Percentiles rank a stretch among this genome's conserved stretches.
Conservation (phyloP, 2,329 filamentous ascomycete species). For the Pseudogymnoascus sp. region DNA sequence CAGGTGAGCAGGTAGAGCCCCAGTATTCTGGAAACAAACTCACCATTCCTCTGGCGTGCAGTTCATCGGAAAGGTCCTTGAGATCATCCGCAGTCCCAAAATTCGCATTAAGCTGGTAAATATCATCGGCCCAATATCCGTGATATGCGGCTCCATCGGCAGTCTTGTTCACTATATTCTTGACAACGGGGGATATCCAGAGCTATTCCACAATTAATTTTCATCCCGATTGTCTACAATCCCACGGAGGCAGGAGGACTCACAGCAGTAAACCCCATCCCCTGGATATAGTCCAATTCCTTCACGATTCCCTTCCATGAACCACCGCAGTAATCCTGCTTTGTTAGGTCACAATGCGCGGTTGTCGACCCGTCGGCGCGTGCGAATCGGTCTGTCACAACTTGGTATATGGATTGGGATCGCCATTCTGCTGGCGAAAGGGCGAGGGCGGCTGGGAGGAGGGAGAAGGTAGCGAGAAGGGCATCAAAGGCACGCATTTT, state of each 20-base stretch:
- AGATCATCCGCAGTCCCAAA: conserved; percentile 54
- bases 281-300: conserved; percentile 38
- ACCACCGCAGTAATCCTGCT: conserved; percentile 36
- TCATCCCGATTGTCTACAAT: neutral
- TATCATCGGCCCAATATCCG: conserved; percentile 37
- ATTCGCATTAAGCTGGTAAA: conserved; percentile 45
- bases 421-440: conserved; percentile 25
- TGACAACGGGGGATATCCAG: conserved; percentile 37
- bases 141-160: conserved; percentile 34
- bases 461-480: neutral
- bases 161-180: conserved; percentile 31
- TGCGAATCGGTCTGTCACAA: conserved; percentile 35
- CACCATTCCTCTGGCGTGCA: conserved; percentile 48
- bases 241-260: conserved; percentile 7
- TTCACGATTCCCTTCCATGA: conserved; percentile 38
- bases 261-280: conserved; percentile 29
- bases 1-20: neutral
- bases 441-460: neutral
- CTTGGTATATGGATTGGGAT: conserved; percentile 32
- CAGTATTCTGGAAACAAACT: neutral
- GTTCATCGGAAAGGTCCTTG: conserved; percentile 43
- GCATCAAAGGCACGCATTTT: neutral
- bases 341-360: conserved; percentile 21
- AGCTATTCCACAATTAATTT: conserved; percentile 22
- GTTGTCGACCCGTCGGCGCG: conserved; percentile 28